Conservation (phyloP, 2,329 filamentous ascomycete species). For the Hortaea sp. region DNA sequence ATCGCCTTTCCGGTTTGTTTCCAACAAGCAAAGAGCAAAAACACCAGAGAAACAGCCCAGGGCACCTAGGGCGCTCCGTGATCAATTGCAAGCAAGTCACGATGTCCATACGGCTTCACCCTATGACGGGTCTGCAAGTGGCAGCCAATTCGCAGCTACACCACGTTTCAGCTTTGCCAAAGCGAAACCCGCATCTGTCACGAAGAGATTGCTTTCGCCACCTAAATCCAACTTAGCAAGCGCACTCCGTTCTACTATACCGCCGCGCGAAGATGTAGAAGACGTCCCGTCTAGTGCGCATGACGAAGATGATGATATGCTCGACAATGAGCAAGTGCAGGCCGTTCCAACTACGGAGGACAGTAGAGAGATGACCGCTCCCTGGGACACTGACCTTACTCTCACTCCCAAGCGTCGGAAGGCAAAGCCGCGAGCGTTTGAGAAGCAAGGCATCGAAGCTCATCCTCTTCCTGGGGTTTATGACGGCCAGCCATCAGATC, state of each 20-base stretch:
- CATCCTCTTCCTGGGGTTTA: not conserved
- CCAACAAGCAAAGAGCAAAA: not conserved
- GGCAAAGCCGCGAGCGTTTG: not conserved
- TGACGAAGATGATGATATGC: conserved; percentile 19
- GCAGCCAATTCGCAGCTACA: conserved; percentile 17
- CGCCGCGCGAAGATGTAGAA: conserved; percentile 16
- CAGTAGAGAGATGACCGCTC: not conserved
- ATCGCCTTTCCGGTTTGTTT: conserved; percentile 17
- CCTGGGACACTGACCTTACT: conserved; percentile 9
- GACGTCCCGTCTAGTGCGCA: conserved; percentile 8
- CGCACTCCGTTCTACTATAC: conserved; percentile 7
- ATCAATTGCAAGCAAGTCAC: too few species aligned
- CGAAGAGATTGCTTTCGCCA: conserved; percentile 5
- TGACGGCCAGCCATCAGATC: not conserved
- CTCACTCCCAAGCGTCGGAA: conserved; percentile 22
- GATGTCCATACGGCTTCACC: too few species aligned
- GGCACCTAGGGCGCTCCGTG: too few species aligned
- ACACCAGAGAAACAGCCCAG: too few species aligned
- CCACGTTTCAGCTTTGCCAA: conserved; percentile 15
- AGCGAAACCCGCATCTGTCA: not conserved
- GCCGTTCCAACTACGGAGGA: conserved; percentile 10
- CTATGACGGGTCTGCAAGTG: not conserved
- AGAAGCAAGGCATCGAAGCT: not conserved
- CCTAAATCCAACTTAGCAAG: conserved; percentile 7
- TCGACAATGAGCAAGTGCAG: conserved; percentile 10